Evolutionary conservation across 805 yeast genomes (phyloP).

Genomic region (Wickerhamomyces xylosicus): DNA sequence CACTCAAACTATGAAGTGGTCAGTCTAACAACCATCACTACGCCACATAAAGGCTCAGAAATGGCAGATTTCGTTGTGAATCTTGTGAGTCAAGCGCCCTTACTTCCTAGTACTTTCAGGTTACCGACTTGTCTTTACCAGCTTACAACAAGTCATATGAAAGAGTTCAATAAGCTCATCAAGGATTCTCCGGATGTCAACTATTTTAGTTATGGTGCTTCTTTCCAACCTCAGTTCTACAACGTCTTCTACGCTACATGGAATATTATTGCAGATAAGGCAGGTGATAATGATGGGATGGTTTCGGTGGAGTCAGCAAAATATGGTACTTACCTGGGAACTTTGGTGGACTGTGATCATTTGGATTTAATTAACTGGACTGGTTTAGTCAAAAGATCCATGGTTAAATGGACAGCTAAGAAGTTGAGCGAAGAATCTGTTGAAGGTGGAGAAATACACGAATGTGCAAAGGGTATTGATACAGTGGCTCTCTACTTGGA

Average conservation of each 20-base stretch:
- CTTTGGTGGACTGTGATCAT: constrained; percentile 72
- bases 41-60: constrained; percentile 84
- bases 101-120: constrained; percentile 7
- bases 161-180: constrained; percentile 41
- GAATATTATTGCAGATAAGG: constrained; percentile 38
- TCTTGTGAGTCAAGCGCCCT: constrained; percentile 12
- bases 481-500: constrained; percentile 59
- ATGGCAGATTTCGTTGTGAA: constrained; percentile 61
- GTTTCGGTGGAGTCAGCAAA: constrained; percentile 68
- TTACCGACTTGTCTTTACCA: constrained; percentile 45
- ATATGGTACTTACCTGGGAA: constrained; percentile 83
- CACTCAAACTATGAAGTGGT: constrained; percentile 41
- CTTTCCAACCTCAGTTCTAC: constrained; percentile 49
- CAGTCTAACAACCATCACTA: constrained; percentile 74
- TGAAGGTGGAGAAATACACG: constrained; percentile 12
- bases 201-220: constrained; percentile 81
- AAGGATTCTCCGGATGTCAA: constrained; percentile 49
- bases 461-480: constrained; percentile 30
- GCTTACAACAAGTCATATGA: constrained; percentile 46
- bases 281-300: constrained; percentile 74
- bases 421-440: constrained; percentile 4
- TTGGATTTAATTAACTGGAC: constrained; percentile 82
- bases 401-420: not conserved
- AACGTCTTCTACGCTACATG: constrained; percentile 57
- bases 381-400: constrained; percentile 32